Conservation (phyloP, 305 asterid species). For the Solanum hybrid region DNA sequence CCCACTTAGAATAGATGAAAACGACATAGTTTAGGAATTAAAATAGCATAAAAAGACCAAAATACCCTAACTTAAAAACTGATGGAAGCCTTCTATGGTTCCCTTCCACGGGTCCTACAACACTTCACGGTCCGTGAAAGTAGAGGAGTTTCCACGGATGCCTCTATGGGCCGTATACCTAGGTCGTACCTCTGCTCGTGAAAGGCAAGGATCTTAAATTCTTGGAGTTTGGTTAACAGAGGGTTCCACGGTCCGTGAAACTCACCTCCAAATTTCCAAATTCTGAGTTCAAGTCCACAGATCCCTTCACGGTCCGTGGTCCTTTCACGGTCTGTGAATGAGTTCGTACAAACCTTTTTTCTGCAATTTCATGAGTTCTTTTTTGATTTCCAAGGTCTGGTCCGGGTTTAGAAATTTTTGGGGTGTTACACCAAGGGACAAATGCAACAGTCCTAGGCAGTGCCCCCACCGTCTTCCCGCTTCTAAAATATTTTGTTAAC, state of each 20-base stretch:
- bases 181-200: background rate
- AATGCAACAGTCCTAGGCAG: background rate
- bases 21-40: too few relatives aligned
- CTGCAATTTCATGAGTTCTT: background rate
- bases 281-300: background rate
- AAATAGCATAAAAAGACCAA: background rate
- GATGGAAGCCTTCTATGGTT: too few relatives aligned
- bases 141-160: background rate
- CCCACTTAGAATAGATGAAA: background rate
- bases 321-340: background rate
- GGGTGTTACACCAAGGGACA: background rate
- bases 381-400: background rate
- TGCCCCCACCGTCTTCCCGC: background rate
- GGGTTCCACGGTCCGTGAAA: background rate
- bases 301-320: background rate
- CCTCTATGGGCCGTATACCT: background rate
- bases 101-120: background rate
- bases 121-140: background rate
- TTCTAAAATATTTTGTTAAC: background rate
- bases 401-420: too few relatives aligned
- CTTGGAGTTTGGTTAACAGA: background rate
- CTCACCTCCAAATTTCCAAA: background rate
- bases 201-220: background rate
- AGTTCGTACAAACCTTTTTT: background rate
- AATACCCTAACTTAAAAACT: background rate